Evolutionary conservation across 352 stramenopile genomes (phyloP).

Genomic region (Peronospora destructor): DNA sequence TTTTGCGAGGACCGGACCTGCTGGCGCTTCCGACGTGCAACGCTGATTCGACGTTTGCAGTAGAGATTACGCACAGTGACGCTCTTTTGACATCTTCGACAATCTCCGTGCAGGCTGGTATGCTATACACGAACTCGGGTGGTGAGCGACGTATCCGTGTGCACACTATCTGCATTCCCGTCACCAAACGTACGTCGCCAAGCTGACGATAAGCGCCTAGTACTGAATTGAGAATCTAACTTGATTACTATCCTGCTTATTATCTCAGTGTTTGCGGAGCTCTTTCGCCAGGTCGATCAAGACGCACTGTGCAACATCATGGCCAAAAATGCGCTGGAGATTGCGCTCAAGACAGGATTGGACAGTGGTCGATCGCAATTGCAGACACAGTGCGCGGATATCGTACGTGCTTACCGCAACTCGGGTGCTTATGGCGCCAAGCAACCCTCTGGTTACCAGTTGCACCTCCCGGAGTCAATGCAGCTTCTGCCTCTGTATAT

Average conservation of each 20-base stretch:
- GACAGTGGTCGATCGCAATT: slow-evolving; percentile 90
- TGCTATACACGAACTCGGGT: slow-evolving; percentile 97
- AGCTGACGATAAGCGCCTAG: background rate
- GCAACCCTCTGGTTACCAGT: slow-evolving; percentile 60
- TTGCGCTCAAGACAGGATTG: slow-evolving; percentile 90
- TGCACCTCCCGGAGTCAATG: slow-evolving; percentile 87
- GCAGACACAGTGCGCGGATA: slow-evolving; percentile 89
- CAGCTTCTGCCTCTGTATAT: slow-evolving; percentile 94
- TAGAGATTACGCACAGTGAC: slow-evolving; percentile 97
- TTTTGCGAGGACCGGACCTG: slow-evolving; percentile 95
- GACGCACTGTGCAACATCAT: slow-evolving; percentile 93
- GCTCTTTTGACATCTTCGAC: slow-evolving; percentile 89
- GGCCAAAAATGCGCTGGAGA: slow-evolving; percentile 92
- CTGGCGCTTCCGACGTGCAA: slow-evolving; percentile 94
- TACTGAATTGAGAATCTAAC: slow-evolving; percentile 2
- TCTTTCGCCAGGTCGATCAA: slow-evolving; percentile 90
- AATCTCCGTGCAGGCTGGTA: slow-evolving; percentile 93
- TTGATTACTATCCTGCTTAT: slow-evolving; percentile 1
- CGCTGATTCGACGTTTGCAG: slow-evolving; percentile 92
- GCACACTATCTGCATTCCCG: slow-evolving; percentile 93
- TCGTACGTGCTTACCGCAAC: slow-evolving; percentile 88
- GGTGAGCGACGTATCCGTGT: slow-evolving; percentile 97
- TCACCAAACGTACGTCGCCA: slow-evolving; percentile 71
- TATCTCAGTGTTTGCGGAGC: slow-evolving; percentile 74
- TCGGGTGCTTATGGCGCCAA: slow-evolving; percentile 68